Evolutionary conservation across 148 eudicot genomes (phyloP), one percentile per base, ranked within the genome.

Genomic region (Dysphania ambrosioides): DNA sequence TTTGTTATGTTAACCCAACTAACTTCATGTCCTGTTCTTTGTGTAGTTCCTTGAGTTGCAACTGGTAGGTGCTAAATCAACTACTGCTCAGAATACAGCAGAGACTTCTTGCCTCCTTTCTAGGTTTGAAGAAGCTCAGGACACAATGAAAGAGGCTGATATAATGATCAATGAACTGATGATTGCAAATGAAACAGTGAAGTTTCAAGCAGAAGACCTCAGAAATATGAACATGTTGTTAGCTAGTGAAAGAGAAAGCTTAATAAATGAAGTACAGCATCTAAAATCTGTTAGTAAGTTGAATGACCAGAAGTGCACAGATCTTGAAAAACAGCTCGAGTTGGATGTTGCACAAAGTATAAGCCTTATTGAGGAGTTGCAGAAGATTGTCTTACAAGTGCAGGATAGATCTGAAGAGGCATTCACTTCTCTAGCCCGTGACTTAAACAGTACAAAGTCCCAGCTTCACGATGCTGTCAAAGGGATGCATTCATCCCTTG

Each of bases 131-230:
- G 97, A 96, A 84, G 90, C 84, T 31, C 93, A 89, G 70, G 88
- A 88, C 66, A 89, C 85, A 63, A 84, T 92, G 83, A 81, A 80
- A 72, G 99, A 96, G 79, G 93, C 95, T 72, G 93, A 89, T 83
- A 73, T 85, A 57, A 85, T 88, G 87, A 83, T 96, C 78, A 90
- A 96, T 72, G 89, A 85, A 73, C 82, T 92, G 72, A 79, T 87
- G 85, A 87, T 88, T 59, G 87, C 87, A 18, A 92, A 96, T 81
- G 89, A 92, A 80, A 80, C 83, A 13, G 61, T 82, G 83, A 90
- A 92, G 87, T 83, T 88, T 81, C 83, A 85, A 70, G 83, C 83
- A 27, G 82, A 82, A 69, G 91, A 77, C 68, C 58, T 88, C 74
- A 94, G 83, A 72, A 80, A 57, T 53, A 79, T 30, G 67, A 83